Evolutionary conservation across 176 grass and related monocot genomes (phyloP), one percentile per base, ranked within the genome.

Genomic region (Thinopyrum elongatum): DNA sequence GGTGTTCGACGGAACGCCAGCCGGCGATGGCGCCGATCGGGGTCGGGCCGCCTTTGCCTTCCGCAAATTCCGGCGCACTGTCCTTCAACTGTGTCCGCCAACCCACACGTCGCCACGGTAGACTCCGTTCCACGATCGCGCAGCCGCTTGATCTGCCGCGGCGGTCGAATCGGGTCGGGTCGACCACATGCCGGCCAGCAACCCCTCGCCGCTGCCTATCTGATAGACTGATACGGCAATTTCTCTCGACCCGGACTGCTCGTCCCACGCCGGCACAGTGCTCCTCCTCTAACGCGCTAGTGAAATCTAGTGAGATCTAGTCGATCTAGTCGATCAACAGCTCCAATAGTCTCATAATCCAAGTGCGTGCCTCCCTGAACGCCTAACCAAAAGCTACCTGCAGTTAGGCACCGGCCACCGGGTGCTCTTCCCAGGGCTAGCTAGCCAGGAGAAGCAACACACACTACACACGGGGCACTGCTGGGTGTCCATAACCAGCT

Each of bases 1-100:
- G 10, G 3, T 86, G 88, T 23, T 78, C 73, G 79, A 65, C 42
- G 65, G 63, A 86, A 83, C 10, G 84, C 79, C 79, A 39, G 72
- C 70, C 49, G 13, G 47, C 5, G 70, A 3, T 31, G 9, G 8
- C 15, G 69, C 76, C 82, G 23, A 53, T 21, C 66, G 79, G 25
- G 46, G 46, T 49, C 46, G 13, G 46, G 46, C 35, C 29, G 69
- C 70, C 70, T 23, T 23, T 51, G 70, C 69, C 77, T 46, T 1
- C 12, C 42, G 6, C 8, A 68, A 63, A 12, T 1, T 10, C 60
- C 10, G 59, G 60, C 55, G 13, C 60, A 6, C 70, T 42, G 21
- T 16, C 72, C 80, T 9, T 16, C 28, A 59, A 30, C 21, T 1
- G 57, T 23, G 57, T 10, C 38, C 62, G 27, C 13, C 65, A 55